Evolutionary conservation across 2,329 filamentous ascomycete genomes (phyloP).

Genomic region (Exophiala xenobiotica): DNA sequence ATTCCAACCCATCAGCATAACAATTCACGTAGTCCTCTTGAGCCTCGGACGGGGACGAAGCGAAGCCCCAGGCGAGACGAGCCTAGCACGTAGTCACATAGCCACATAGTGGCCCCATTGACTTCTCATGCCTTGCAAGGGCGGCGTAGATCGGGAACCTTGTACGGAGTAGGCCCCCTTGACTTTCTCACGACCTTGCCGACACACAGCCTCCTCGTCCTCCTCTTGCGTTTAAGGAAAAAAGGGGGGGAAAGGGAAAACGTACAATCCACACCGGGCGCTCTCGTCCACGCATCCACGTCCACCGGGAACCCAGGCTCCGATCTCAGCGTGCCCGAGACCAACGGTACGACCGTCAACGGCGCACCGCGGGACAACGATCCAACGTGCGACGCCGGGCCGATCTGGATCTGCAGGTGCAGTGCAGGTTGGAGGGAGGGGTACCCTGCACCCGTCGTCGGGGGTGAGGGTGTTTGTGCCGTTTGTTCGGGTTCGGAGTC

Average conservation of each 20-base stretch:
- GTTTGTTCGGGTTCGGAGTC: no score
- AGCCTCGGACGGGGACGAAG: no score
- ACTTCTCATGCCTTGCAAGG: no score
- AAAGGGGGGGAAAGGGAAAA: not conserved
- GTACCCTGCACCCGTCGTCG: constrained; percentile 38
- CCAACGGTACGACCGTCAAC: constrained; percentile 43
- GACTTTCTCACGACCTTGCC: no score
- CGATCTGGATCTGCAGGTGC: constrained; percentile 37
- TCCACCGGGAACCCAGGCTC: constrained; percentile 38
- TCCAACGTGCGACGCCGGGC: constrained; percentile 18
- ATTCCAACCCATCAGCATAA: not conserved
- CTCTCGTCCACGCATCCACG: constrained; percentile 40
- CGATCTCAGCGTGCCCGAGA: constrained; percentile 38
- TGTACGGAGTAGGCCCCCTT: no score
- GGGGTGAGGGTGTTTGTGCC: no score
- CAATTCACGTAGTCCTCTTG: no score
- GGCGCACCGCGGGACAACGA: constrained; percentile 38
- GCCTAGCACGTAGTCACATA: no score
- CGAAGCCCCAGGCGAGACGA: no score
- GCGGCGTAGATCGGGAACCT: no score
- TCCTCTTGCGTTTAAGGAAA: not conserved
- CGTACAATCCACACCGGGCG: constrained; percentile 40
- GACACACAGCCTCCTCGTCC: no score
- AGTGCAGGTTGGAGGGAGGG: constrained; percentile 43
- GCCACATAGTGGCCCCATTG: no score